Percentiles rank a stretch among this genome's conserved stretches.
phyloP scores from a whole-genome alignment of 768 basidiomycete genomes.

The Sporobolomyces phaffii region DNA sequence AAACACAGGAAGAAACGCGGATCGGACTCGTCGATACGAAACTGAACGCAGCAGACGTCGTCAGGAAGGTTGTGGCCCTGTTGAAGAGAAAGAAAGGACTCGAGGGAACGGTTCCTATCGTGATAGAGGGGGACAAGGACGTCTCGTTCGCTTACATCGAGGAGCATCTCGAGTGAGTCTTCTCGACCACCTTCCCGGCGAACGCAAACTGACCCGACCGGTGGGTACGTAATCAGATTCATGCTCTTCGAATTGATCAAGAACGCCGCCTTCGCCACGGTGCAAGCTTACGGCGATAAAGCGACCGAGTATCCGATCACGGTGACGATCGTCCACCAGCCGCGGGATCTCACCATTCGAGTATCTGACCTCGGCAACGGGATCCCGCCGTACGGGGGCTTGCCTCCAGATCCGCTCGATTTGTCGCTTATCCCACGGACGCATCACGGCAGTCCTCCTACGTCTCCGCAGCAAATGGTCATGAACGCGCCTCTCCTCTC shows the following conservation, averaged over 20 bases:
- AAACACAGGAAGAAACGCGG: slow-evolving; percentile 44
- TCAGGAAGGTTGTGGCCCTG: slow-evolving; percentile 62
- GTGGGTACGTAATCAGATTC: too few species aligned
- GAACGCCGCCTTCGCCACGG: slow-evolving; percentile 50
- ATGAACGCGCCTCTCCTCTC: slow-evolving; percentile 22
- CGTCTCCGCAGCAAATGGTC: slow-evolving; percentile 9
- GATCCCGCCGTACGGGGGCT: slow-evolving; percentile 60
- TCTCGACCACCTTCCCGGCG: neutral
- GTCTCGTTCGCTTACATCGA: slow-evolving; percentile 74
- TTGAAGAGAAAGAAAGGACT: slow-evolving; percentile 49
- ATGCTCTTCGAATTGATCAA: slow-evolving; percentile 84
- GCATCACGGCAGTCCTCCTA: neutral
- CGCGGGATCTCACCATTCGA: slow-evolving; percentile 68
- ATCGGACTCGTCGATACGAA: slow-evolving; percentile 81
- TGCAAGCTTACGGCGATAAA: slow-evolving; percentile 49
- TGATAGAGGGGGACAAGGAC: slow-evolving; percentile 68
- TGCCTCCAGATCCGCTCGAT: slow-evolving; percentile 48
- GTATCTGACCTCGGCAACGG: slow-evolving; percentile 72
- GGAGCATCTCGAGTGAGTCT: slow-evolving; percentile 70
- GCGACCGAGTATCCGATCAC: slow-evolving; percentile 55
- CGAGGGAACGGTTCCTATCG: slow-evolving; percentile 51
- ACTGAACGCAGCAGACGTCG: slow-evolving; percentile 62
- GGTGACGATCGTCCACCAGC: slow-evolving; percentile 68
- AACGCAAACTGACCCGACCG: neutral
- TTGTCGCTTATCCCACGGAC: slow-evolving; percentile 8